phyloP scores from a whole-genome alignment of 306 rosid species.

The Clitoria ternatea region DNA sequence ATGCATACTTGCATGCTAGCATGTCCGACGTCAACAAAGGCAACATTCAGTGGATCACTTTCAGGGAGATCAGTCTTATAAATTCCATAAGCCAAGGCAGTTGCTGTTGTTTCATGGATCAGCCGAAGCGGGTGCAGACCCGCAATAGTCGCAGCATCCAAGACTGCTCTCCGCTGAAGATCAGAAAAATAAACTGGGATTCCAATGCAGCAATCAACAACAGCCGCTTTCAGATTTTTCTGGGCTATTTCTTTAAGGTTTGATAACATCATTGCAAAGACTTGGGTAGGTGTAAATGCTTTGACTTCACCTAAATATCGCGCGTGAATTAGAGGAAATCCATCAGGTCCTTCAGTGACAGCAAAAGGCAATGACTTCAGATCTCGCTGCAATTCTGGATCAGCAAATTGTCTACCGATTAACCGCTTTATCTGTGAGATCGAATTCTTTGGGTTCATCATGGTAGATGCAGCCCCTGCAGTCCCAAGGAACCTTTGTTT shows the following conservation, averaged over 20 bases:
- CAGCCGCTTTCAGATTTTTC: slow-evolving; percentile 79
- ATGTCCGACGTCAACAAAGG: slow-evolving; percentile 91
- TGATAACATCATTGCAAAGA: slow-evolving; percentile 75
- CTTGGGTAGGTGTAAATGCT: slow-evolving; percentile 78
- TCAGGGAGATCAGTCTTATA: slow-evolving; percentile 94
- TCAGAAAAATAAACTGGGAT: slow-evolving; percentile 93
- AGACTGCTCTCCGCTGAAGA: slow-evolving; percentile 85
- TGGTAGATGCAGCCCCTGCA: slow-evolving; percentile 88
- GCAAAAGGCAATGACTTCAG: slow-evolving; percentile 63
- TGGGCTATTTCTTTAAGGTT: slow-evolving; percentile 75
- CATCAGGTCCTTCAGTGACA: slow-evolving; percentile 83
- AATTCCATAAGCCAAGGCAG: slow-evolving; percentile 94
- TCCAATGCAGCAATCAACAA: slow-evolving; percentile 90
- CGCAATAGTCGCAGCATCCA: slow-evolving; percentile 90
- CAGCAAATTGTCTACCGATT: slow-evolving; percentile 66
- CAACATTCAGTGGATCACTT: slow-evolving; percentile 78
- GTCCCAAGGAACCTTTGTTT: slow-evolving; percentile 93
- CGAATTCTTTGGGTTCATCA: slow-evolving; percentile 95
- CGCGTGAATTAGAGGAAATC: slow-evolving; percentile 74
- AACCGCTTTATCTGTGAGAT: slow-evolving; percentile 78
- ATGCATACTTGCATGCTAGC: slow-evolving; percentile 96
- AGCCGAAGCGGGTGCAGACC: slow-evolving; percentile 87
- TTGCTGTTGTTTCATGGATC: slow-evolving; percentile 88
- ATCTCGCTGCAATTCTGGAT: slow-evolving; percentile 82
- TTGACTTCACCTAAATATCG: slow-evolving; percentile 64